These are phyloP conservation scores for Penicillium lividum DNA, from an alignment of 495 filamentous ascomycete genomes.

Conservation along the genomic window DNA sequence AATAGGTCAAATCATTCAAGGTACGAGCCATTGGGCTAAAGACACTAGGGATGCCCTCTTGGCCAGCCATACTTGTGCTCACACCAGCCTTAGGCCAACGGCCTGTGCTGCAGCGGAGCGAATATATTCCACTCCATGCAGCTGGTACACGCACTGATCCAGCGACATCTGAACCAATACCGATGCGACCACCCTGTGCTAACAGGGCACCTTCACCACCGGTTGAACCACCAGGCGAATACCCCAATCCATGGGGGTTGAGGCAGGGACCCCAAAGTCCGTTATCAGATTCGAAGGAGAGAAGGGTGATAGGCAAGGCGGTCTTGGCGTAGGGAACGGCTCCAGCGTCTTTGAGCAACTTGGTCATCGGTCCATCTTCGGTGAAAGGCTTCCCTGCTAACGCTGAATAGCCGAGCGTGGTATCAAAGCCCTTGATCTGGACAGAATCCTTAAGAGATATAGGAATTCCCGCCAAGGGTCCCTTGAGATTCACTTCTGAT, in stretches of 20 bases:
- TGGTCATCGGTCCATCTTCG: slow-evolving; percentile 73
- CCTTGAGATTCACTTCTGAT: slow-evolving; percentile 69
- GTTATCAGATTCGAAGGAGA: slow-evolving; percentile 91
- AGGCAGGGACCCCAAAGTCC: slow-evolving; percentile 81
- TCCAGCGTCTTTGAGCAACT: slow-evolving; percentile 86
- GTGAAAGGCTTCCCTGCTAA: slow-evolving; percentile 64
- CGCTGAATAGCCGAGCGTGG: slow-evolving; percentile 76
- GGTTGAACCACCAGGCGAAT: slow-evolving; percentile 89
- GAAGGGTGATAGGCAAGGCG: slow-evolving; percentile 84
- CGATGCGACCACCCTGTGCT: slow-evolving; percentile 85
- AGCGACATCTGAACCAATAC: slow-evolving; percentile 92
- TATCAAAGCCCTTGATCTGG: slow-evolving; percentile 83
- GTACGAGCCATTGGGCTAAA: slow-evolving; percentile 95
- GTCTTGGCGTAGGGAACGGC: slow-evolving; percentile 97
- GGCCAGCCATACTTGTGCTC: slow-evolving; percentile 87
- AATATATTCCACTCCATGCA: slow-evolving; percentile 89
- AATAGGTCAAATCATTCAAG: slow-evolving; percentile 80
- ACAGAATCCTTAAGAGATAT: slow-evolving; percentile 88
- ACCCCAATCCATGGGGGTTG: slow-evolving; percentile 80
- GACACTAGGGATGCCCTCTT: slow-evolving; percentile 87
- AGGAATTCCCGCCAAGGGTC: slow-evolving; percentile 87
- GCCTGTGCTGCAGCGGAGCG: slow-evolving; percentile 89
- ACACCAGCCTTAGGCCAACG: slow-evolving; percentile 89
- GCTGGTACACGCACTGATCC: slow-evolving; percentile 88
- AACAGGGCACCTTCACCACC: slow-evolving; percentile 87